Conservation (phyloP, 2,329 filamentous ascomycete species). For the Penicillium sp. region DNA sequence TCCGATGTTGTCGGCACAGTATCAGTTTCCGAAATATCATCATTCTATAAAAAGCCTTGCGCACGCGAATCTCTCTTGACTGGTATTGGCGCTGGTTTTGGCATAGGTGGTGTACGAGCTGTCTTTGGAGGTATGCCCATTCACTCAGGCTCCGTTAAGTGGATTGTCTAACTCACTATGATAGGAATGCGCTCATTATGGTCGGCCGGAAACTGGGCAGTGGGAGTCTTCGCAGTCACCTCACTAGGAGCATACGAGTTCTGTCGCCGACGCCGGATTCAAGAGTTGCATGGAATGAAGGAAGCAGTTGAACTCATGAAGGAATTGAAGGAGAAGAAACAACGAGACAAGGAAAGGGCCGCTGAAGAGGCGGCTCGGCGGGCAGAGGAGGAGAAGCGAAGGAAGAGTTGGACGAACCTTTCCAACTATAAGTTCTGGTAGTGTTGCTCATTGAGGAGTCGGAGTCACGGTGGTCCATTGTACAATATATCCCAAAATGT, state of each 20-base stretch:
- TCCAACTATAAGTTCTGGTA: constrained; percentile 53
- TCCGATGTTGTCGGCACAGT: constrained; percentile 45
- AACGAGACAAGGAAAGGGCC: constrained; percentile 50
- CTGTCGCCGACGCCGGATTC: constrained; percentile 72
- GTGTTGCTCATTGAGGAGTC: constrained; percentile 20
- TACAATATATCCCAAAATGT: constrained; percentile 24
- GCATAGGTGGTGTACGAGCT: constrained; percentile 70
- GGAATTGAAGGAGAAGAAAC: constrained; percentile 68
- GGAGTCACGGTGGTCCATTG: constrained; percentile 36
- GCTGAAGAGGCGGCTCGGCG: constrained; percentile 37
- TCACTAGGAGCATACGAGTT: constrained; percentile 79
- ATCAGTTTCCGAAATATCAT: constrained; percentile 57
- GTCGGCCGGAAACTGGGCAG: constrained; percentile 80
- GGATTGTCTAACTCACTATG: constrained; percentile 7
- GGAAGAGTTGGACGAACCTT: constrained; percentile 46
- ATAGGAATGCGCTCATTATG: constrained; percentile 57
- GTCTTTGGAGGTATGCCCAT: constrained; percentile 67
- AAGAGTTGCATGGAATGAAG: constrained; percentile 82
- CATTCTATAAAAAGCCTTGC: constrained; percentile 77
- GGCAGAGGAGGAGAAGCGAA: constrained; percentile 42
- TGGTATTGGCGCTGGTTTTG: constrained; percentile 79
- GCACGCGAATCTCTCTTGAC: constrained; percentile 78
- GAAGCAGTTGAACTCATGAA: constrained; percentile 81
- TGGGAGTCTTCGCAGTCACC: constrained; percentile 70
- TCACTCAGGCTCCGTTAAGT: not conserved